These are phyloP conservation scores for Luffa aegyptiaca DNA, from an alignment of 306 rosid genomes.

Conservation along the genomic window DNA sequence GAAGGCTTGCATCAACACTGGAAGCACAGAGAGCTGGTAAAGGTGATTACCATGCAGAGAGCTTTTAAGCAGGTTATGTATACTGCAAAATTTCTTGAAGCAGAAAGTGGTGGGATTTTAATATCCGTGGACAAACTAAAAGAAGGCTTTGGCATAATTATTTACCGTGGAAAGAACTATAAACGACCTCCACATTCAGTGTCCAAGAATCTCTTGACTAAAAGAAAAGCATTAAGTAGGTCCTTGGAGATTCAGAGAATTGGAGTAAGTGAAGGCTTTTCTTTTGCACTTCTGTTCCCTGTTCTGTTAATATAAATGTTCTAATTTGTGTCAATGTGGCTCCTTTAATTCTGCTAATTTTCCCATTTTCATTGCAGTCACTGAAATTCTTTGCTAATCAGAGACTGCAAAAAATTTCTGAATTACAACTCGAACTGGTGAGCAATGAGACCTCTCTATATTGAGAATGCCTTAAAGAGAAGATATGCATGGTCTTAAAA, in stretches of 20 bases:
- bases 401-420: slow-evolving; percentile 36
- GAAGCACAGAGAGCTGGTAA: slow-evolving; percentile 87
- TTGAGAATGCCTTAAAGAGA: neutral
- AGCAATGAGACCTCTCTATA: slow-evolving; percentile 3
- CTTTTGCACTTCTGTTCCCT: slow-evolving; percentile 12
- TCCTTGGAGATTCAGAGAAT: slow-evolving; percentile 77
- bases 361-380: slow-evolving; percentile 39
- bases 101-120: slow-evolving; percentile 74
- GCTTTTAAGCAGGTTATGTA: slow-evolving; percentile 32
- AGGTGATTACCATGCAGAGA: slow-evolving; percentile 78
- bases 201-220: slow-evolving; percentile 47
- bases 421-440: slow-evolving; percentile 63
- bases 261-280: slow-evolving; percentile 48
- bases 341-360: slow-evolving; percentile 1
- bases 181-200: slow-evolving; percentile 29
- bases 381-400: slow-evolving; percentile 56
- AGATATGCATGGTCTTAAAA: neutral
- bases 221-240: slow-evolving; percentile 60
- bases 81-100: slow-evolving; percentile 59
- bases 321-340: neutral
- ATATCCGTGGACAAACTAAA: slow-evolving; percentile 68
- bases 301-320: neutral
- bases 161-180: slow-evolving; percentile 84
- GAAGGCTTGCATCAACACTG: slow-evolving; percentile 83
- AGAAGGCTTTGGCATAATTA: slow-evolving; percentile 65